These are phyloP conservation scores for Kazachstania africana DNA, from an alignment of 805 yeast genomes.

Conservation along the genomic window DNA sequence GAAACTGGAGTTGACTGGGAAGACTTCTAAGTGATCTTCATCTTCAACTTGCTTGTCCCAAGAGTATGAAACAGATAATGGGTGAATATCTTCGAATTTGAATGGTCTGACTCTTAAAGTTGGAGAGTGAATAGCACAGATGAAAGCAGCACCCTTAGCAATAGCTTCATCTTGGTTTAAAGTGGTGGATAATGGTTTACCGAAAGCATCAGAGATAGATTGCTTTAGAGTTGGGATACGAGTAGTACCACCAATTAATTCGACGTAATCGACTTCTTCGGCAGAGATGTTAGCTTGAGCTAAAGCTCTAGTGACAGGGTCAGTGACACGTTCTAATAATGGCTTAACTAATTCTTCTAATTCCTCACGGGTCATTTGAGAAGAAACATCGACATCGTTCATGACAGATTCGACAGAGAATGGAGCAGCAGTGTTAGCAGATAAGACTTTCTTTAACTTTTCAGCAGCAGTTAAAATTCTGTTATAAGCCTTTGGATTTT, in stretches of 20 bases:
- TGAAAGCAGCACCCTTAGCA: constrained; percentile 98
- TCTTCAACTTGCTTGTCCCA: constrained; percentile 95
- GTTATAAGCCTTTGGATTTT: constrained; percentile 89
- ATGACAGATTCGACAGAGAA: constrained; percentile 91
- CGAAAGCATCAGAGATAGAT: constrained; percentile 66
- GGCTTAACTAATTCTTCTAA: constrained; percentile 85
- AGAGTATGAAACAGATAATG: constrained; percentile 81
- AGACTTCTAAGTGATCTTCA: constrained; percentile 84
- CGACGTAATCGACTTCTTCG: constrained; percentile 79
- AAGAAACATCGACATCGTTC: constrained; percentile 92
- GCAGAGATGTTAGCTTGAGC: constrained; percentile 61
- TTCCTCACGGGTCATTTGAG: constrained; percentile 80
- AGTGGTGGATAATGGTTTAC: constrained; percentile 81
- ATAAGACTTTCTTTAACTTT: constrained; percentile 86
- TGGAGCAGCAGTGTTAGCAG: constrained; percentile 93
- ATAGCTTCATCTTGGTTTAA: constrained; percentile 98
- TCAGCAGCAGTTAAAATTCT: constrained; percentile 89
- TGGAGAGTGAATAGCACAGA: constrained; percentile 98
- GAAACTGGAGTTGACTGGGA: constrained; percentile 85
- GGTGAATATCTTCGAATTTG: constrained; percentile 93
- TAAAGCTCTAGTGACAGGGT: constrained; percentile 75
- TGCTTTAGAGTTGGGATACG: constrained; percentile 92
- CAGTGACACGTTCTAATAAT: constrained; percentile 59
- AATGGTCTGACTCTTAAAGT: constrained; percentile 97
- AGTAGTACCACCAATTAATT: constrained; percentile 95